A percentile compares a stretch with the other conserved stretches of the same genome.
These are phyloP conservation scores for Parachlorella kessleri DNA, from an alignment of 139 green algal genomes.

Conservation along the genomic window DNA sequence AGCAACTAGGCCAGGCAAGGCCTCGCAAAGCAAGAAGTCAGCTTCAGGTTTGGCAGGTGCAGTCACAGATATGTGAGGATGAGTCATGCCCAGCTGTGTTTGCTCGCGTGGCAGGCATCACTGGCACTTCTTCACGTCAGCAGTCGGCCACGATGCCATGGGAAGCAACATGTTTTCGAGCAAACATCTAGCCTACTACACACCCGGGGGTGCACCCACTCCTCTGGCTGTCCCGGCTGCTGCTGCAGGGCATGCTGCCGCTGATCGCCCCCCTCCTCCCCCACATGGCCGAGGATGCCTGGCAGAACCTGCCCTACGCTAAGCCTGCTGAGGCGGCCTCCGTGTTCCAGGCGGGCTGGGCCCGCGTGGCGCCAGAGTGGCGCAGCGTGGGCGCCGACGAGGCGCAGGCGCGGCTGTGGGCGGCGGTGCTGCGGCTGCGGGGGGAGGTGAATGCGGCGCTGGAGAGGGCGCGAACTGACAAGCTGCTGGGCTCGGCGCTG, in stretches of 20 bases:
- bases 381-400: constrained; percentile 15
- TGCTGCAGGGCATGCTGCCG: constrained; percentile 53
- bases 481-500: constrained; percentile 79
- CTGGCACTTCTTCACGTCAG: too few species aligned
- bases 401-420: constrained; percentile 52
- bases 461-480: constrained; percentile 76
- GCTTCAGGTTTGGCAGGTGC: too few species aligned
- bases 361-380: constrained; percentile 54
- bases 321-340: constrained; percentile 24
- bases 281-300: constrained; percentile 98
- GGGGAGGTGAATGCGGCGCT: constrained; percentile 76
- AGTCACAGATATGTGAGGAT: background rate
- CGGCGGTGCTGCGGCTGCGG: constrained; percentile 56
- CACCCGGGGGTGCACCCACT: too few species aligned
- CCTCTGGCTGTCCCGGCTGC: too few species aligned
- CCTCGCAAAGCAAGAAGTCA: too few species aligned
- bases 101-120: too few species aligned
- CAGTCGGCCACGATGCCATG: too few species aligned
- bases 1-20: too few species aligned
- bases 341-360: constrained; percentile 85
- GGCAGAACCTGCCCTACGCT: constrained; percentile 71
- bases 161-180: too few species aligned
- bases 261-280: constrained; percentile 84
- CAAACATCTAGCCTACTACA: too few species aligned
- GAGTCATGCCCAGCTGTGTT: too few species aligned